Evolutionary conservation across 495 filamentous ascomycete genomes (phyloP).

Genomic region (Xylaria venustula): DNA sequence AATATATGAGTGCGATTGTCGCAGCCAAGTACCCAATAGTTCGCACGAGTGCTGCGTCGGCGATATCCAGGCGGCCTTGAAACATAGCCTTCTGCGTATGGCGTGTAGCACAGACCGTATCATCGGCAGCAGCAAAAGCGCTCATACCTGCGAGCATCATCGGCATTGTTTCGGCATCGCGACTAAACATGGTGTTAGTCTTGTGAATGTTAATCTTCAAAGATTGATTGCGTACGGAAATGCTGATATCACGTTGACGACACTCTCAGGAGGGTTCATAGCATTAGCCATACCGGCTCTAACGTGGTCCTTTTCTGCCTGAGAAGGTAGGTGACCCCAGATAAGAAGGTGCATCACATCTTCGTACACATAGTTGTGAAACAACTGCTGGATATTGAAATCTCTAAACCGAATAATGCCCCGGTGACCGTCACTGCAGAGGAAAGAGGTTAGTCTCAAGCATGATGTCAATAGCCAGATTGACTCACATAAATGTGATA

Average conservation of each 20-base stretch:
- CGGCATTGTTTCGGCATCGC: constrained; percentile 4
- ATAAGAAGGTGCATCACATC: constrained; percentile 48
- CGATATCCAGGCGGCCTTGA: constrained; percentile 11
- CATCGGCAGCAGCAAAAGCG: constrained; percentile 31
- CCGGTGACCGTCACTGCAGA: constrained; percentile 25
- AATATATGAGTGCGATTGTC: constrained; percentile 34
- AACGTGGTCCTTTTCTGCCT: constrained; percentile 36
- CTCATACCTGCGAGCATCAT: constrained; percentile 14
- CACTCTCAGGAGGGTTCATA: constrained; percentile 33
- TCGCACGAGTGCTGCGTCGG: constrained; percentile 43
- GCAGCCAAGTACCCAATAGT: constrained; percentile 41
- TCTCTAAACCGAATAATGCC: constrained; percentile 39
- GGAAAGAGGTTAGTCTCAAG: neutral
- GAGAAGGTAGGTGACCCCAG: constrained; percentile 42
- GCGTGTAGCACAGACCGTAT: neutral
- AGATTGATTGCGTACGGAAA: constrained; percentile 20
- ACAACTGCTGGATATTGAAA: constrained; percentile 41
- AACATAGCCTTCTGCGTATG: constrained; percentile 27
- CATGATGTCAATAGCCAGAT: neutral
- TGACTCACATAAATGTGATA: constrained; percentile 43
- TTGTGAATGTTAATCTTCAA: neutral
- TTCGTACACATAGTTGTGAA: constrained; percentile 36
- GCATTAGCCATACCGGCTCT: constrained; percentile 34
- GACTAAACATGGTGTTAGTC: neutral
- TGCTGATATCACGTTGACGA: constrained; percentile 32